phyloP scores from a whole-genome alignment of 164 flowering plant genomes.

The Pachysandra terminalis region DNA sequence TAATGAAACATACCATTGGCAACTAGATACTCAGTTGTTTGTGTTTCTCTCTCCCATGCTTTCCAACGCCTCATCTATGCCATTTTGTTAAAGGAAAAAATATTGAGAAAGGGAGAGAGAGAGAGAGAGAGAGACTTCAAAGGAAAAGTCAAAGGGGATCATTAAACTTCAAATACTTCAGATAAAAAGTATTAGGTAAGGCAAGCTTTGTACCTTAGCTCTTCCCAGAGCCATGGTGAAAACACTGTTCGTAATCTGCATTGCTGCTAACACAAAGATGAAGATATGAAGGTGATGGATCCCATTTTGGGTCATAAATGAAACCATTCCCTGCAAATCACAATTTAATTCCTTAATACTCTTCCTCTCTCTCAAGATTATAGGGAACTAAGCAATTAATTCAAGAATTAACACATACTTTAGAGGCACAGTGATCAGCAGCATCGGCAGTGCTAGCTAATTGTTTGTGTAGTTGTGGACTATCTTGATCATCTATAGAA shows the following conservation, averaged over 20 bases:
- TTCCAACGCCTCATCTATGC: slow-evolving; percentile 56
- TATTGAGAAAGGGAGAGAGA: no score
- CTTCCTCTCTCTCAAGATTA: not conserved
- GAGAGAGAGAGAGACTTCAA: no score
- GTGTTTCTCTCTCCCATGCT: slow-evolving; percentile 63
- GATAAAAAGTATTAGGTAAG: no score
- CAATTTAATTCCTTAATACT: not conserved
- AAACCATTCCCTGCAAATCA: slow-evolving; percentile 35
- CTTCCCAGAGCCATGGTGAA: slow-evolving; percentile 48
- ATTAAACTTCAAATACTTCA: no score
- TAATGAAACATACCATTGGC: slow-evolving; percentile 36
- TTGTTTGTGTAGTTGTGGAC: not conserved
- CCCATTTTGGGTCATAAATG: slow-evolving; percentile 31
- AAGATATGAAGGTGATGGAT: slow-evolving; percentile 45
- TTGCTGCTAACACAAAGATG: slow-evolving; percentile 49
- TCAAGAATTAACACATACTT: slow-evolving; percentile 15
- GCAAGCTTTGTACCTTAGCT: slow-evolving; percentile 32
- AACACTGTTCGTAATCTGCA: slow-evolving; percentile 42
- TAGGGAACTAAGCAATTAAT: not conserved
- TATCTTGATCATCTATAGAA: not conserved
- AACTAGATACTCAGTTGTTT: slow-evolving; percentile 42
- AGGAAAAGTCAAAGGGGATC: no score
- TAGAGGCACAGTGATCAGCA: slow-evolving; percentile 22
- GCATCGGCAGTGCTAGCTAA: not conserved
- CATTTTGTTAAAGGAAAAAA: no score